A percentile compares a stretch with the other conserved stretches of the same genome.
Conservation (phyloP, 352 stramenopile species). For the Phytopythium oedochilum region DNA sequence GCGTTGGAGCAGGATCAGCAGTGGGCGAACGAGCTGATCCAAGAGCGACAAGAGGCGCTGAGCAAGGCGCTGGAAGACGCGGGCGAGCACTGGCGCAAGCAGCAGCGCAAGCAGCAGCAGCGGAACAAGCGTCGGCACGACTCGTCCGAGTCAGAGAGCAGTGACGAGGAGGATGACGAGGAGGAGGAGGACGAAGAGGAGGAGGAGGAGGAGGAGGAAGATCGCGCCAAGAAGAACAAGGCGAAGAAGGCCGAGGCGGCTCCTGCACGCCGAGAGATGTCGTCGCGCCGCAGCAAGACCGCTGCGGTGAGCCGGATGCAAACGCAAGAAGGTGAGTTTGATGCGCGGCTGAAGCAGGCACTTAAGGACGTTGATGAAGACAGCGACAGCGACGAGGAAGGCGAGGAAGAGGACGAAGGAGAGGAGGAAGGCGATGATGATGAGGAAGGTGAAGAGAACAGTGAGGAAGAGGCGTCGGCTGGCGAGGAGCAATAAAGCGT, state of each 20-base stretch:
- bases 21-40: constrained; percentile 41
- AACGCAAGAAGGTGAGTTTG: constrained; percentile 44
- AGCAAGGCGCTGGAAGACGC: constrained; percentile 28
- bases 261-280: constrained; percentile 27
- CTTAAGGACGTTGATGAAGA: constrained; percentile 33
- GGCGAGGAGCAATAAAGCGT: constrained; percentile 15
- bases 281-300: constrained; percentile 50
- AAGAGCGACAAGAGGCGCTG: constrained; percentile 36
- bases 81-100: constrained; percentile 29
- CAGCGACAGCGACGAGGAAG: constrained; percentile 23
- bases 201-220: constrained; percentile 6
- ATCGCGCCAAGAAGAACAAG: constrained; percentile 4
- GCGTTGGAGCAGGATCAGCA: constrained; percentile 37
- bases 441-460: constrained; percentile 19
- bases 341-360: constrained; percentile 52
- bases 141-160: constrained; percentile 31
- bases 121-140: constrained; percentile 17
- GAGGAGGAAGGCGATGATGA: constrained; percentile 19
- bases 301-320: constrained; percentile 59
- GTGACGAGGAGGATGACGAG: constrained; percentile 20
- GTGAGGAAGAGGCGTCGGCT: constrained; percentile 15
- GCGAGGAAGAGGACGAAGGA: constrained; percentile 20
- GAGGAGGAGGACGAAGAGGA: constrained; percentile 5
- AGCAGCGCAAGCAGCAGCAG: constrained; percentile 11
- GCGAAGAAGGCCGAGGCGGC: constrained; percentile 4